Conservation (phyloP, 192 early-diverging fungal species). For the Radiomyces spectabilis region DNA sequence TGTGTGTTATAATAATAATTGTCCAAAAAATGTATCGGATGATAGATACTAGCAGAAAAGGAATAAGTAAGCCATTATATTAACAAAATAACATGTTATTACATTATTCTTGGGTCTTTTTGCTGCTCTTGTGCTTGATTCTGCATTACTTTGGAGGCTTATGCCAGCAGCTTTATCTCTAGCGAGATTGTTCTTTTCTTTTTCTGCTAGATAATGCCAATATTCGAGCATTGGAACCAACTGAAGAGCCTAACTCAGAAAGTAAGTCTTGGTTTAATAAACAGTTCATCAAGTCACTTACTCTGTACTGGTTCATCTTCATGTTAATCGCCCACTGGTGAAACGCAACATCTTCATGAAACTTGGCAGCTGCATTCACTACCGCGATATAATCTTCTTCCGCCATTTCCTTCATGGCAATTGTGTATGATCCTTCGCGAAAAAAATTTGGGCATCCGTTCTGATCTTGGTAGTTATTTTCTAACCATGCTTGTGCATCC, state of each 20-base stretch:
- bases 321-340: background rate
- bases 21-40: background rate
- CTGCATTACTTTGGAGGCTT: no score
- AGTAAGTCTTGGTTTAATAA: no score
- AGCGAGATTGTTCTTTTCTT: no score
- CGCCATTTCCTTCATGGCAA: background rate
- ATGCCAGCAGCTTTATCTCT: no score
- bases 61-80: background rate
- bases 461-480: background rate
- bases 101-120: no score
- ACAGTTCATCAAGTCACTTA: no score
- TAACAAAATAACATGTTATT: no score
- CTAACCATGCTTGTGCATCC: background rate
- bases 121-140: no score
- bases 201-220: no score
- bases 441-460: background rate
- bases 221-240: no score
- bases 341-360: background rate
- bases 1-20: no score
- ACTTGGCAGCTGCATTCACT: background rate
- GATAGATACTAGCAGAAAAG: slow-evolving; percentile 1
- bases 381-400: background rate
- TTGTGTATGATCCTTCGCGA: background rate
- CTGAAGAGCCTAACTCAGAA: no score
- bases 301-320: background rate